Evolutionary conservation across 1,139 yeast genomes (phyloP).

Genomic region (Magnusiomyces fungicola): DNA sequence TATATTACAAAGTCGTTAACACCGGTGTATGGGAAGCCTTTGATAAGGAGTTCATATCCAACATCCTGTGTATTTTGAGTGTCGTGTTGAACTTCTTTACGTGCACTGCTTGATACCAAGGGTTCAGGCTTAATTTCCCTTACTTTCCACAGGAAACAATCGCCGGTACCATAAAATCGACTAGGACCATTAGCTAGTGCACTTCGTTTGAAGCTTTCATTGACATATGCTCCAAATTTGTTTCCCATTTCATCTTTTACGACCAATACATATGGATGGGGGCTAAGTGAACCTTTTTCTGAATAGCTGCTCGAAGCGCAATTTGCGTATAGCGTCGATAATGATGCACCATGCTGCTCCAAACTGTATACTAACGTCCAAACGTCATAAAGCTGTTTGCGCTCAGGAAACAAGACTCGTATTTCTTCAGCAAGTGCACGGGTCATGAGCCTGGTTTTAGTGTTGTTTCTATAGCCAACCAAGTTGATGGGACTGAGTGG

Average conservation of each 20-base stretch:
- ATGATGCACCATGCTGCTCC: conserved; percentile 88
- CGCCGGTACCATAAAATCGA: conserved; percentile 88
- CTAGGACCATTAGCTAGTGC: conserved; percentile 47
- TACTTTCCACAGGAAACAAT: conserved; percentile 72
- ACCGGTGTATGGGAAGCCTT: conserved; percentile 86
- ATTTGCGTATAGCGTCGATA: conserved; percentile 59
- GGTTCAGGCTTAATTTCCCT: conserved; percentile 24
- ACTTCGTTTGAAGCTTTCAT: conserved; percentile 51
- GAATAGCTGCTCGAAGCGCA: conserved; percentile 20
- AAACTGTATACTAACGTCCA: conserved; percentile 78
- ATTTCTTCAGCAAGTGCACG: conserved; percentile 64
- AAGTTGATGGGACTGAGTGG: conserved; percentile 45
- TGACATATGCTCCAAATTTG: conserved; percentile 76
- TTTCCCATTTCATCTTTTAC: conserved; percentile 56
- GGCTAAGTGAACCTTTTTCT: conserved; percentile 26
- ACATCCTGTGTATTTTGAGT: conserved; percentile 12
- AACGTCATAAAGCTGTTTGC: conserved; percentile 65
- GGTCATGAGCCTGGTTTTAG: conserved; percentile 52
- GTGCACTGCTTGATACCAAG: not conserved
- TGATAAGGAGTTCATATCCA: conserved; percentile 38
- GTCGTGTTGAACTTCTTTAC: not conserved
- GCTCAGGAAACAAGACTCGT: conserved; percentile 62
- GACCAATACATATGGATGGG: conserved; percentile 65
- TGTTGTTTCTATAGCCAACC: conserved; percentile 50
- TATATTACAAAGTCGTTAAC: conserved; percentile 78